These are phyloP conservation scores for Trichoderma lentiforme DNA, from an alignment of 2,329 filamentous ascomycete species.

Conservation along the genomic window DNA sequence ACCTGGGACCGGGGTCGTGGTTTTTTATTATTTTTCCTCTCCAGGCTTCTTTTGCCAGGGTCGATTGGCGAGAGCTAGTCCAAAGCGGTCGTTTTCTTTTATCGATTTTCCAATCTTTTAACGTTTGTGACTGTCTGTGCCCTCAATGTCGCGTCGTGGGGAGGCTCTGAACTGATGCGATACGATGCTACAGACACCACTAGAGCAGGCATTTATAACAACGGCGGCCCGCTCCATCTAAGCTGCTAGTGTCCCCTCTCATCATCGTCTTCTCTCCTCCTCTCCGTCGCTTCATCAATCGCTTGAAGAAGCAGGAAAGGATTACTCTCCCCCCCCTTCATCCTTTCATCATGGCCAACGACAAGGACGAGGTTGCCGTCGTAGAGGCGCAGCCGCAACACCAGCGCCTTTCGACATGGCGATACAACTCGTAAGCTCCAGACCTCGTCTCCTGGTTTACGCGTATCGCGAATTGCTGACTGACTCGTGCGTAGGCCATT, in stretches of 20 bases:
- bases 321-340: neutral
- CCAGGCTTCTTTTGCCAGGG: neutral
- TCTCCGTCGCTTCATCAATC: neutral
- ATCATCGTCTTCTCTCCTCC: neutral
- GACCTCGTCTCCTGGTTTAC: neutral
- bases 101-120: neutral
- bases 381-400: slow-evolving; percentile 9
- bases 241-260: neutral
- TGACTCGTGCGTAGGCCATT: neutral
- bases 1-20: neutral
- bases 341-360: neutral
- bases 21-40: neutral
- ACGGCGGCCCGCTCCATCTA: neutral
- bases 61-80: neutral
- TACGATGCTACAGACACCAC: neutral
- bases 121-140: neutral
- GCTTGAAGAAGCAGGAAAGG: neutral
- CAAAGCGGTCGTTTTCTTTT: neutral
- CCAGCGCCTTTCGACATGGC: slow-evolving; percentile 15
- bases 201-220: neutral
- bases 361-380: neutral
- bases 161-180: too few relatives aligned
- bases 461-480: neutral
- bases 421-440: slow-evolving; percentile 5
- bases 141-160: neutral